Evolutionary conservation across 148 eudicot genomes (phyloP).

Genomic region (Agrostemma githago): DNA sequence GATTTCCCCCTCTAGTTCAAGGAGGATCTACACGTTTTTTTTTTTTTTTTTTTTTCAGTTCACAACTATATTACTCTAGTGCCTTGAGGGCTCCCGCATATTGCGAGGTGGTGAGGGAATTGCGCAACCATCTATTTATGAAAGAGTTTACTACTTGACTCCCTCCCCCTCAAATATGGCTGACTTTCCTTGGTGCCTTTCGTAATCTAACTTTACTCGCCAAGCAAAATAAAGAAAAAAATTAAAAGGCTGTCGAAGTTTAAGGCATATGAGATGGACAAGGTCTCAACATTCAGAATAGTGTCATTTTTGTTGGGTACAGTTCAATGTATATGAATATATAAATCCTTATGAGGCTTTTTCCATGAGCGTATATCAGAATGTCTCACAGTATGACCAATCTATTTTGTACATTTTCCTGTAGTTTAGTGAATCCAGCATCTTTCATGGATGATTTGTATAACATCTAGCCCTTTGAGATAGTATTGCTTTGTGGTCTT

Average conservation of each 20-base stretch:
- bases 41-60: too few species aligned
- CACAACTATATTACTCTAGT: too few species aligned
- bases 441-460: neutral
- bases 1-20: too few species aligned
- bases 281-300: neutral
- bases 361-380: neutral
- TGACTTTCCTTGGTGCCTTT: neutral
- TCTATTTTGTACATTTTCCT: neutral
- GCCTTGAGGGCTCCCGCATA: too few species aligned
- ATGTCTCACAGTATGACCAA: neutral
- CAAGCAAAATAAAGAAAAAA: neutral
- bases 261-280: neutral
- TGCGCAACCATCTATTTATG: neutral
- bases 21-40: too few species aligned
- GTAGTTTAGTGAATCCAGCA: neutral
- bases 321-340: neutral
- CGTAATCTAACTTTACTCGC: neutral
- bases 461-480: neutral
- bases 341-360: neutral
- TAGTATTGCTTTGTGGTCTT: neutral
- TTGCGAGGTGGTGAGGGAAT: too few species aligned
- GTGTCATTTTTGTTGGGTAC: neutral
- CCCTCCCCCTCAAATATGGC: neutral
- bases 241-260: neutral
- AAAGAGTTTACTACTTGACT: neutral